Base-by-base conservation (phyloP, 306 rosid species). In the Carpinus fangiana region DNA sequence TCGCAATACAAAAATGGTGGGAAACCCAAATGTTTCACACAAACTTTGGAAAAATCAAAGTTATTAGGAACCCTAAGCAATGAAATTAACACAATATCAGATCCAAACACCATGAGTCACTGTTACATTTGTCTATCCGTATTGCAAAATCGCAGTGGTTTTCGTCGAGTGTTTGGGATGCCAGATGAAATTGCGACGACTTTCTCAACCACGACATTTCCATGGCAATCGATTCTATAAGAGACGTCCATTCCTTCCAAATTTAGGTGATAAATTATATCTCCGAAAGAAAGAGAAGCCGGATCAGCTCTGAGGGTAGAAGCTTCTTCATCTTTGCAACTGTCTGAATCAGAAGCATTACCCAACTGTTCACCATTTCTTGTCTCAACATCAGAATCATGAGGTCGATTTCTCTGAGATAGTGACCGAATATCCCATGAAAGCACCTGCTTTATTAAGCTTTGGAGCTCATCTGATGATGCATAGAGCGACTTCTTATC, bases 351-450 rank as follows among this genome's bases (percentile, higher is more conserved):
- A 74, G 82, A 89, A 73, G 82, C 5, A 12, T 81, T 80, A 41
- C 46, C 86, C 52, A 46, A 66, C 14, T 18, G 26, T 73, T 83
- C 71, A 20, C 73, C 84, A 17, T 75, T 82, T 69, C 82, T 88
- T 17, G 82, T 84, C 55, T 68, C 70, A 36, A 68, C 12, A 74
- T 61, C 66, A 72, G 80, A 81, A 57, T 79, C 82, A 23, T 81
- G 96, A 82, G 93, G 96, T 36, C 84, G 87, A 57, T 75, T 95
- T 47, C 94, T 85, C 81, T 95, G 99, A 79, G 93, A 82, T 81
- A 87, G 26, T 38, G 98, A 91, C 48, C 97, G 91, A 55, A 95
- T 91, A 87, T 95, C 99, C 98, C 98, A 93, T 11, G 99, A 90
- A 80, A 95, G 98, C 78, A 95, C 98, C 84, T 95, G 94, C 83